Evolutionary conservation across 495 filamentous ascomycete genomes (phyloP).

Genomic region (Podospora sp.): DNA sequence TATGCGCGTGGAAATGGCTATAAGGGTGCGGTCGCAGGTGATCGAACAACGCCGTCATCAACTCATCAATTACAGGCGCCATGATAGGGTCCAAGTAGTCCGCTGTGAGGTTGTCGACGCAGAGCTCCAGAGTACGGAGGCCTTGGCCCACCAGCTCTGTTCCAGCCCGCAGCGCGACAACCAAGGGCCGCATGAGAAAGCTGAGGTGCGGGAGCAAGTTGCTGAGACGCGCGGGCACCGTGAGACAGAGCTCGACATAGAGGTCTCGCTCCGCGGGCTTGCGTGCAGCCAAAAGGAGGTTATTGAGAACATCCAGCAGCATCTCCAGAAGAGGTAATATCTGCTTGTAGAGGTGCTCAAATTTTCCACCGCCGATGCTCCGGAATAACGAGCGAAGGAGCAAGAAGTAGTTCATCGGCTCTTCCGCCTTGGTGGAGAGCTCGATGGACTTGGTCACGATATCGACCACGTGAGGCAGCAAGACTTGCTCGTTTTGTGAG

Average conservation of each 20-base stretch:
- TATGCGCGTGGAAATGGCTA: conserved; percentile 95
- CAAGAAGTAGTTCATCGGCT: conserved; percentile 98
- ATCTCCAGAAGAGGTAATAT: conserved; percentile 95
- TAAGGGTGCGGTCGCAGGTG: conserved; percentile 91
- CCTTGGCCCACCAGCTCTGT: conserved; percentile 94
- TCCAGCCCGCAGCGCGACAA: conserved; percentile 88
- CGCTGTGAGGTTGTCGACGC: conserved; percentile 96
- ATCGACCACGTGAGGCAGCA: conserved; percentile 92
- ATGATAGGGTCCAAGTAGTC: conserved; percentile 99
- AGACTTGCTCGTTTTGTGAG: conserved; percentile 88
- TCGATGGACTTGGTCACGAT: conserved; percentile 96
- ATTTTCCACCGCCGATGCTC: conserved; percentile 95
- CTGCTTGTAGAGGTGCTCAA: conserved; percentile 97
- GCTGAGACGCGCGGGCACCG: conserved; percentile 90
- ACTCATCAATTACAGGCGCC: conserved; percentile 96
- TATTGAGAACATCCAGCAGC: conserved; percentile 96
- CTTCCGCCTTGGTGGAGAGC: conserved; percentile 90
- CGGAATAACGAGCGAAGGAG: conserved; percentile 89
- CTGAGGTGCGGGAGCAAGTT: conserved; percentile 96
- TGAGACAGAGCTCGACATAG: conserved; percentile 95
- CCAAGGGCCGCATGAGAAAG: conserved; percentile 95
- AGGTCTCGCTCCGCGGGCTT: conserved; percentile 91
- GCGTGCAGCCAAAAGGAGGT: conserved; percentile 80
- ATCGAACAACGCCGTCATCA: conserved; percentile 96
- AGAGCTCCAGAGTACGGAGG: conserved; percentile 89